Base-by-base conservation (phyloP, 176 grass and related monocot genomes). In the Oryza meyeriana region DNA sequence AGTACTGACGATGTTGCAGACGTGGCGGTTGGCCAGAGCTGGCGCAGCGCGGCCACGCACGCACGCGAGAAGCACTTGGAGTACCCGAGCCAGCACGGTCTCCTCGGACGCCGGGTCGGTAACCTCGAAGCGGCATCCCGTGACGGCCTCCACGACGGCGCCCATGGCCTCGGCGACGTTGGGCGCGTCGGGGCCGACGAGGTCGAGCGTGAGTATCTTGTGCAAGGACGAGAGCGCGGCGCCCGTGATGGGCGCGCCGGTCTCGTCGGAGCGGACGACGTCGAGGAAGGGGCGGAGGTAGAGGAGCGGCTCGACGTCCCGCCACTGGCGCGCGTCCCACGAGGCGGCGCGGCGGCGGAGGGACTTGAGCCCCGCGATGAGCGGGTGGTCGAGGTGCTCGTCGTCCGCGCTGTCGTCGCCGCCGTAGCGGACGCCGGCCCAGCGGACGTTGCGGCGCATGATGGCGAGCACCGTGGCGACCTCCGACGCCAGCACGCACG, bases 361-460 rank as follows among this genome's bases (percentile, higher is more conserved):
- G 32, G 77, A 47, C 77, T 95, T 95, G 71, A 98, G 92, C 26
- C 87, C 90, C 12, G 80, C 88, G 75, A 98, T 77, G 31, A 98
- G 90, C 0, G 88, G 87, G 81, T 95, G 96, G 75, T 95, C 96
- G 1, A 91, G 69, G 76, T 90, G 85, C 39, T 95, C 89, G 58
- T 99, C 96, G 40, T 83, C 86, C 64, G 69, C 86, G 50, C 50
- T 18, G 20, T 55, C 93, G 66, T 68, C 85, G 22, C 80, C 86
- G 77, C 90, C 91, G 64, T 93, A 95, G 62, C 87, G 85, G 28
- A 90, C 88, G 32, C 81, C 90, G 12, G 90, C 93, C 96, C 96
- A 99, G 31, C 96, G 86, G 36, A 99, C 96, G 87, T 99, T 99
- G 78, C 93, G 90, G 73, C 96, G 91, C 96, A 99, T 99, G 79